Conservation (phyloP, 305 asterid species). For the Plantago rigida region DNA sequence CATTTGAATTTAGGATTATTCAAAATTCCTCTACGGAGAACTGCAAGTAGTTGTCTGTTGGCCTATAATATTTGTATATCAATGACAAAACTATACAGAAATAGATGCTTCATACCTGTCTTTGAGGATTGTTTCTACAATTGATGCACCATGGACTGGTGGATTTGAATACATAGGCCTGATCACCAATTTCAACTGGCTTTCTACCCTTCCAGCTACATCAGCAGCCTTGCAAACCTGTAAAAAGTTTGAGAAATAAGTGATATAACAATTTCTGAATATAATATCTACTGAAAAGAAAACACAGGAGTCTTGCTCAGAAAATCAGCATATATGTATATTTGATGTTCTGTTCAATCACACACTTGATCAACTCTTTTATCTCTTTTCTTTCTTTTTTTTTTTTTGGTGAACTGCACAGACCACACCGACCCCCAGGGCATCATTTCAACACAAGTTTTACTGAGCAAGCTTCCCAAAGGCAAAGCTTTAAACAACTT, state of each 20-base stretch:
- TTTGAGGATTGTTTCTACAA: slow-evolving; percentile 62
- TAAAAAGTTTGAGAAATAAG: not conserved
- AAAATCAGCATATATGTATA: no score
- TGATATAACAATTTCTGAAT: not conserved
- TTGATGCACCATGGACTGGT: slow-evolving; percentile 76
- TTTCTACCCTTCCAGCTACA: slow-evolving; percentile 55
- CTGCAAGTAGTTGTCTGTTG: not conserved
- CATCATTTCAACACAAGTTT: no score
- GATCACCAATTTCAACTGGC: slow-evolving; percentile 70
- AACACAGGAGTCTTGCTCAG: not conserved
- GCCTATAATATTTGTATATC: not conserved
- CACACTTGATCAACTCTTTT: no score
- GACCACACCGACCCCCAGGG: no score
- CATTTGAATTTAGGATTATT: not conserved
- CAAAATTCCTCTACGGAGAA: not conserved
- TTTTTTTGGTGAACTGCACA: no score
- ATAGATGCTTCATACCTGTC: slow-evolving; percentile 36
- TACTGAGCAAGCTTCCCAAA: no score
- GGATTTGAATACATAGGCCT: slow-evolving; percentile 89
- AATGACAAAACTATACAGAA: slow-evolving; percentile 4
- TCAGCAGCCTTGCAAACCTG: slow-evolving; percentile 61
- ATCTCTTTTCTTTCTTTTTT: no score
- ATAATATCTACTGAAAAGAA: not conserved
- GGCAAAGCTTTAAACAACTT: no score
- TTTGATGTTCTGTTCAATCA: no score